Evolutionary conservation across 371 early-diverging fungal genomes (phyloP).

Genomic region (Dinochytrium kinnereticum): DNA sequence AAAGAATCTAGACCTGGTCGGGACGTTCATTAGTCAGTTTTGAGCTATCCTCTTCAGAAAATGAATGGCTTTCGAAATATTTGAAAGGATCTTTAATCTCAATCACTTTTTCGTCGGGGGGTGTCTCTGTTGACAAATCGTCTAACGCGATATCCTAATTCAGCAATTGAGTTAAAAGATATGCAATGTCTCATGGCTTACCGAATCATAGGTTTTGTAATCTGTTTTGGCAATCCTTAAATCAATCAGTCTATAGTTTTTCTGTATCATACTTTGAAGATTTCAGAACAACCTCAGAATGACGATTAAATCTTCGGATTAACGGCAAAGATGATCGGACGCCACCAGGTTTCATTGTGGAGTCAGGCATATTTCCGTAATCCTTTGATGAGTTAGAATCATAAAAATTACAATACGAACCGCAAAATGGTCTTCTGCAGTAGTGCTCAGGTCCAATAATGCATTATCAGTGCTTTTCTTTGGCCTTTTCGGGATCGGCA

Average conservation of each 20-base stretch:
- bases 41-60: too few species aligned
- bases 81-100: conserved; percentile 77
- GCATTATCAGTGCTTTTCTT: conserved; percentile 50
- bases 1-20: neutral
- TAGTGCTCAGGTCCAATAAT: conserved; percentile 80
- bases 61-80: conserved; percentile 78
- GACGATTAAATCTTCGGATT: conserved; percentile 87
- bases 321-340: conserved; percentile 73
- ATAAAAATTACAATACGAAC: conserved; percentile 37
- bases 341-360: conserved; percentile 84
- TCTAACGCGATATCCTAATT: conserved; percentile 60
- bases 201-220: too few species aligned
- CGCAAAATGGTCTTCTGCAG: conserved; percentile 78
- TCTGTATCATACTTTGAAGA: conserved; percentile 47
- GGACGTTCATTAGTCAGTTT: too few species aligned
- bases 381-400: neutral
- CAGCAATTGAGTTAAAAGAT: too few species aligned
- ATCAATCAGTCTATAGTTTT: too few species aligned
- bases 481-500: conserved; percentile 22
- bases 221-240: too few species aligned
- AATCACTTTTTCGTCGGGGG: conserved; percentile 60
- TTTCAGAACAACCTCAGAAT: conserved; percentile 83
- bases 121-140: conserved; percentile 65
- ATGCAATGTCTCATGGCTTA: too few species aligned
- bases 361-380: conserved; percentile 82